Base-by-base conservation (phyloP, 2,329 filamentous ascomycete genomes). In the Stenocarpella maydis region DNA sequence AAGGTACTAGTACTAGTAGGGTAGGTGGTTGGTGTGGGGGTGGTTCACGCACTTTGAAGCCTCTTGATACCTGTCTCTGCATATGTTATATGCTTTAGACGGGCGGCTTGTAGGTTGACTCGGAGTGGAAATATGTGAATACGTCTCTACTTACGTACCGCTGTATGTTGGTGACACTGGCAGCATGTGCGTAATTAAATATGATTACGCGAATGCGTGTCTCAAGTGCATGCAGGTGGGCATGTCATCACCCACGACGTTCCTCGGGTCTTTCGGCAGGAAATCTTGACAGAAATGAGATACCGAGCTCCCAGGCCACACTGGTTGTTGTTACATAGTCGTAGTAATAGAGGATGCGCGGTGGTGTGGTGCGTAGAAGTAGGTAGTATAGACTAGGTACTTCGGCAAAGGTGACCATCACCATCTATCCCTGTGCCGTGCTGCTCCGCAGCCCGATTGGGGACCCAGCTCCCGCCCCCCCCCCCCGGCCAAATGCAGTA, bases 381-480 rank as follows among this genome's bases (percentile, higher is more conserved):
- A 8, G 8, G 31, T 31, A 31, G 31, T 4, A 8, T 31, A 31
- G 31, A 4, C 31, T 31, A 31, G 31, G 34, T 26, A 55, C 53
- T 55, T 55, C 39, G 53, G n/a, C 4, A n/a, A 26, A 19, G 10
- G 55, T 41, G 21, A 61, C 41, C 55, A 61, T 15, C 26, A 34
- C 39, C 50, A 17, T 19, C 21, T n/a, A 26, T 41, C 64, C 64
- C 64, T 67, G 64, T 34, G 12, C 64, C 50, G 52, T 58, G 52
- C 50, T 8, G n/a, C 31, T 8, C 31, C 8, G 31, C 45, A 55
- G n/a, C n/a, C n/a, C n/a, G 64, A 67, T 67, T 67, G 64, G 41
- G 55, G 64, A 66, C 64, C 64, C 64, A 58, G 64, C 64, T 67
- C 64, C 64, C 64, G 64, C 34, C 39, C 52, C 50, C 50, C 34